Evolutionary conservation across 106 monocot species (phyloP), one percentile per base, ranked within the genome.

Genomic region (Platanthera zijinensis): DNA sequence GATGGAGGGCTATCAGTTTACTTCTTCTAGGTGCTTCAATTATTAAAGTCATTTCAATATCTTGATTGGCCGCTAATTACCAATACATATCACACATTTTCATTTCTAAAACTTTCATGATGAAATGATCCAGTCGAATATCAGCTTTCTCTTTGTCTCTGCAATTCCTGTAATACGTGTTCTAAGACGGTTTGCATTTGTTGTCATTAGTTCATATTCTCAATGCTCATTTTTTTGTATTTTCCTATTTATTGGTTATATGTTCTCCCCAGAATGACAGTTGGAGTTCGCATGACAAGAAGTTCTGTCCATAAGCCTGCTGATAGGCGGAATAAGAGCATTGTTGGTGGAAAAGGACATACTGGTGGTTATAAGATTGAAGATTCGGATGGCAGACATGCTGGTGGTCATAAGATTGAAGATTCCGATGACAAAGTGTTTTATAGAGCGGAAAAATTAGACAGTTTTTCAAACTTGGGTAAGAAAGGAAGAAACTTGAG

Each of bases 211-310:
- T 48, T 48, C 17, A 10, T 70, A 47, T 70, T 15, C 45, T 70
- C n/a, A 8, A 15, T 48, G 15, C n/a, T n/a, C 70, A 70, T 48
- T n/a, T 5, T 74, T 22, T 48, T 18, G 19, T n/a, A 51, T 14
- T 19, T 50, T 10, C 25, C 66, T 32, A 32, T 66, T 66, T 25
- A 74, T 80, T 30, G 32, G 9, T 80, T 75, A 66, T 80, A 32
- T 56, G 47, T 50, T 52, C 17, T 32, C 48, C 14, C 50, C 3
- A 57, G 72, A 78, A 80, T 81, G 81, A 47, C 51, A 50, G 67
- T 51, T 13, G 78, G 63, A 59, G 7, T 69, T 59, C 70, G 57
- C 57, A 50, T 63, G 66, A 84, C 54, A 74, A 74, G 50, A 75
- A 77, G 74, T 15, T 49, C 39, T 46, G 30, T 74, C 18, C 30